Conservation (phyloP, 805 yeast species). For the Ogataea paradorogensis region DNA sequence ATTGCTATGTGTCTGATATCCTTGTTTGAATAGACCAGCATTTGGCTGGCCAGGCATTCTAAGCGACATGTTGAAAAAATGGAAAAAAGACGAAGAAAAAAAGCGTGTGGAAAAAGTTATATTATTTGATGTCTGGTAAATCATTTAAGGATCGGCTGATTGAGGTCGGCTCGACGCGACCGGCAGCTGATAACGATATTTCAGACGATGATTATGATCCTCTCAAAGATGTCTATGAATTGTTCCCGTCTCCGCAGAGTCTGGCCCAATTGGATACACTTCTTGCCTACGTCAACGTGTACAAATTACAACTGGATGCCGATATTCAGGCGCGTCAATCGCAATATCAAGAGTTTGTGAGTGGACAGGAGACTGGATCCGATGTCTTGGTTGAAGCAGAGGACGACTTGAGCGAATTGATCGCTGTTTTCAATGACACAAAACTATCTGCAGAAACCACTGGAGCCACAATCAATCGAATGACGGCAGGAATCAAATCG, state of each 20-base stretch:
- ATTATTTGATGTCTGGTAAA: slow-evolving; percentile 10
- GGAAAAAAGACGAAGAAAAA: slow-evolving; percentile 5
- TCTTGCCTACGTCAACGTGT: slow-evolving; percentile 45
- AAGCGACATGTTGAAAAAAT: slow-evolving; percentile 60
- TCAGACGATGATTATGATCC: slow-evolving; percentile 51
- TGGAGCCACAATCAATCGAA: slow-evolving; percentile 56
- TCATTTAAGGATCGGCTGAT: slow-evolving; percentile 28
- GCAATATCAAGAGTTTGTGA: slow-evolving; percentile 30
- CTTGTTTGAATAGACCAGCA: slow-evolving; percentile 92
- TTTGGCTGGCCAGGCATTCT: slow-evolving; percentile 91
- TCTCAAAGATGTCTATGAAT: slow-evolving; percentile 44
- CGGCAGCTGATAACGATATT: slow-evolving; percentile 15
- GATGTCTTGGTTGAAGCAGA: slow-evolving; percentile 26
- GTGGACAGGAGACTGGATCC: slow-evolving; percentile 17
- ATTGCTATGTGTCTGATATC: slow-evolving; percentile 80
- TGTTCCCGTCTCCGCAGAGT: slow-evolving; percentile 51
- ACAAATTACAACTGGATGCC: slow-evolving; percentile 47
- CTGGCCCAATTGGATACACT: slow-evolving; percentile 51
- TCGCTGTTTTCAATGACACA: slow-evolving; percentile 45
- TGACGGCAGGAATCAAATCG: slow-evolving; percentile 74
- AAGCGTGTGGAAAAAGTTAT: slow-evolving; percentile 3
- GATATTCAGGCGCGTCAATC: slow-evolving; percentile 41
- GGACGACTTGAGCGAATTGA: slow-evolving; percentile 39
- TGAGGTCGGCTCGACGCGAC: slow-evolving; percentile 15
- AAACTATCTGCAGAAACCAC: slow-evolving; percentile 50